Evolutionary conservation across 306 rosid genomes (phyloP).

Genomic region (Glycine latifolia): DNA sequence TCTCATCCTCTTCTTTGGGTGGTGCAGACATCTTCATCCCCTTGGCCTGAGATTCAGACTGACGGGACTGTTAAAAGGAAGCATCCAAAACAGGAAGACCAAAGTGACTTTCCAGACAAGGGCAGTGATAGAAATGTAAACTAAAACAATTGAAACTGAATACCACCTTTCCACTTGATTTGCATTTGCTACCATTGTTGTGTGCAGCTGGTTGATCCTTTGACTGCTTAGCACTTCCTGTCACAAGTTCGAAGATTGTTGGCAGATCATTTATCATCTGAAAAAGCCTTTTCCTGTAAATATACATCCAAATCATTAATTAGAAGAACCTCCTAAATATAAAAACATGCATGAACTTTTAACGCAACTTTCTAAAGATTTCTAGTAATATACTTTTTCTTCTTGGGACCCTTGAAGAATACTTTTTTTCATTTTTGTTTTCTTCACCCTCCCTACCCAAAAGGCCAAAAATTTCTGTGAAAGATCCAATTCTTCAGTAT

Average conservation of each 20-base stretch:
- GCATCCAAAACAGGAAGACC: conserved; percentile 46
- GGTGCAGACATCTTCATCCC: conserved; percentile 91
- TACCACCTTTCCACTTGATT: conserved; percentile 78
- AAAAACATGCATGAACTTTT: neutral
- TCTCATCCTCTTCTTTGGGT: conserved; percentile 90
- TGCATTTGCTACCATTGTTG: conserved; percentile 85
- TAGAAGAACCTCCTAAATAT: conserved; percentile 43
- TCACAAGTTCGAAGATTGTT: conserved; percentile 91
- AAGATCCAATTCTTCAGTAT: neutral
- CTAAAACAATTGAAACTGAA: conserved; percentile 35
- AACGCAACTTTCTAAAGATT: conserved; percentile 25
- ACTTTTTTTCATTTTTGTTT: neutral
- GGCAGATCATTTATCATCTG: conserved; percentile 99
- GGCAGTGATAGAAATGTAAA: conserved; percentile 32
- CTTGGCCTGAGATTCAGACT: conserved; percentile 78
- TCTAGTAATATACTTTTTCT: conserved; percentile 20
- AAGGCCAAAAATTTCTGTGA: neutral
- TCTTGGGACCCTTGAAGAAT: conserved; percentile 22
- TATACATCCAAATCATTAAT: conserved; percentile 50
- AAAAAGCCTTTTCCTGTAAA: conserved; percentile 80
- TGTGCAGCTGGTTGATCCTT: conserved; percentile 66
- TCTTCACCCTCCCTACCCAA: conserved; percentile 1
- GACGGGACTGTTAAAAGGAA: conserved; percentile 70
- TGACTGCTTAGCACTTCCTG: conserved; percentile 78
- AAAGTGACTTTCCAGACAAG: conserved; percentile 40